Conservation (phyloP, 2,329 filamentous ascomycete species). For the Claviceps monticola region DNA sequence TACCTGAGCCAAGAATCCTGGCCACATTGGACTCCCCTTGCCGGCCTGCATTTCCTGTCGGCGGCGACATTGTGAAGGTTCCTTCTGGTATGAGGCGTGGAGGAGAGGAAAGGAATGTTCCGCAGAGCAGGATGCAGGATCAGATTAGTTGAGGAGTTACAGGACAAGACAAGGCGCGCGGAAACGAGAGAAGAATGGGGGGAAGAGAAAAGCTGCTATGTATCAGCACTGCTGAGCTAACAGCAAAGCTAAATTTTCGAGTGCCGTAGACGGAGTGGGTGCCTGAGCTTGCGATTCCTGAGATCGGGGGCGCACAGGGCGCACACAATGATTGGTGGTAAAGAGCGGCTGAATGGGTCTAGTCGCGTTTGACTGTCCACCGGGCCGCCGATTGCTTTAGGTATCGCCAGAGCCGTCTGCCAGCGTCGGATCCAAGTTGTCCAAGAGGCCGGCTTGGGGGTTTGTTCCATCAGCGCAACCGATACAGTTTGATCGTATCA, state of each 20-base stretch:
- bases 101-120: neutral
- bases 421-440: neutral
- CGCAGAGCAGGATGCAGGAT: neutral
- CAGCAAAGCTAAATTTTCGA: slow-evolving; percentile 6
- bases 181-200: neutral
- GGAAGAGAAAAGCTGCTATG: neutral
- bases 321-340: slow-evolving; percentile 3
- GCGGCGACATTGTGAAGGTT: slow-evolving; percentile 44
- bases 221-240: neutral
- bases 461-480: neutral
- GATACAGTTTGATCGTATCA: neutral
- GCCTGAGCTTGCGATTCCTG: slow-evolving; percentile 6
- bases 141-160: neutral
- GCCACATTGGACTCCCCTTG: slow-evolving; percentile 83
- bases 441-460: neutral
- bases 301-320: slow-evolving; percentile 8
- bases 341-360: neutral
- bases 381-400: neutral
- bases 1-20: slow-evolving; percentile 83
- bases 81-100: neutral
- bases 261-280: neutral
- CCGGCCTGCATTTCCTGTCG: slow-evolving; percentile 26
- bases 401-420: neutral
- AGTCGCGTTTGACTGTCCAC: neutral
- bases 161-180: neutral